Evolutionary conservation across 345 rosid genomes (phyloP), one percentile per base, ranked within the genome.

Genomic region (Bruguiera sexangula): DNA sequence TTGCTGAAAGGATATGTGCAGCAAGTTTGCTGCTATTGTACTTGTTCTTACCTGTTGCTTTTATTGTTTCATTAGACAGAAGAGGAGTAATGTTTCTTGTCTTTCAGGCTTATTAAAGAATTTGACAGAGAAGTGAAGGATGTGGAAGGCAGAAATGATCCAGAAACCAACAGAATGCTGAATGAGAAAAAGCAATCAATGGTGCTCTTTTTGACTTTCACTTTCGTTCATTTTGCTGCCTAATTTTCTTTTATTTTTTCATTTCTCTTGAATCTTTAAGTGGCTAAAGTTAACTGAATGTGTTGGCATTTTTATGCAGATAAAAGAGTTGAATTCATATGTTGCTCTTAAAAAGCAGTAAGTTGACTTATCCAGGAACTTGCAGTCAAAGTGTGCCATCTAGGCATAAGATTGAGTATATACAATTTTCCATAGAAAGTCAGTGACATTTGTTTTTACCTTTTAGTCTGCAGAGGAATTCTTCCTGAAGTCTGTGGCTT

Each of bases 81-180:
- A 50, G 2, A n/a, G 15, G 46, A 67, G 67, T 32, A 46, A 36
- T n/a, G 13, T 70, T 54, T 51, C 29, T 67, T 50, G 55, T 72
- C 51, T 75, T 75, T 72, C 87, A 94, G 98, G 85, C 96, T 94
- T 76, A 88, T 94, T 65, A 94, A 91, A 77, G 98, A 94, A 66
- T 94, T 91, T 73, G 98, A 94, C 70, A 76, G 82, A 73, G 96
- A 87, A 86, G 85, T 86, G 60, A 91, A 88, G 79, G 85, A 83
- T 36, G 26, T 81, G 82, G 98, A 91, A 82, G 62, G 83, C 6
- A 79, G 82, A 78, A 88, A 82, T 70, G 90, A 91, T 73, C 83
- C 83, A 56, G 76, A 77, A 66, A 88, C 92, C 72, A 85, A 80
- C 70, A 85, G 72, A 62, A 86, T 82, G 85, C 83, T 94, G 72